Base-by-base conservation (phyloP, 768 basidiomycete species). In the Podaxis rugospora region DNA sequence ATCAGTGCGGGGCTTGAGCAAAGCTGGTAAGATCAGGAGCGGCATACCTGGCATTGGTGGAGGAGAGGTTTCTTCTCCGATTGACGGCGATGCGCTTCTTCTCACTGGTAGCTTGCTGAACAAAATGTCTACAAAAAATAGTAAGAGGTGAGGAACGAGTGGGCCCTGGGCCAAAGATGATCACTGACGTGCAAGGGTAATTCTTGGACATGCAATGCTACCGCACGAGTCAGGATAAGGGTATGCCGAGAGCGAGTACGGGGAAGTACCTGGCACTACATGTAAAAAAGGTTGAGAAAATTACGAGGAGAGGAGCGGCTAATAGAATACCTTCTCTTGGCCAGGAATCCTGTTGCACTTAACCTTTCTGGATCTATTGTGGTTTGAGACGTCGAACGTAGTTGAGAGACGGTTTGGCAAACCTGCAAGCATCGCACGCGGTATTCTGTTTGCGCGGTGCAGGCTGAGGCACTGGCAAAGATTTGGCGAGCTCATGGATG, bases 391-490 rank as follows among this genome's bases (percentile, higher is more conserved):
- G 66, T 59, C 49, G 62, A 46, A 46, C 42, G 32, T 40, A 52
- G 37, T 10, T 46, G 35, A n/a, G 7, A 18, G 28, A 37, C 36
- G 9, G 59, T 64, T 28, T 27, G 42, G 64, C 76, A 61, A 5
- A 88, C 90, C 90, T 89, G 85, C 93, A 95, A 55, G 90, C 90
- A 78, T 95, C 93, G 74, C 93, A 95, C 27, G 94, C 93, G 21
- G 92, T 91, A 70, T 95, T 95, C 75, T 95, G 93, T 71, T 93
- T 93, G 60, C 93, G 79, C 5, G 92, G 90, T n/a, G 90, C 89
- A 0, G 92, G 89, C 61, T 93, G 79, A 7, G 92, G 90, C n/a
- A 90, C 89, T 0, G 92, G 89, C 0, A 90, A 81, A 0, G 87
- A 83, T 76, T 89, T 90, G 56, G 88, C 87, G 39, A 90, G 82